phyloP scores from a whole-genome alignment of 2,329 filamentous ascomycete species.

The Xylariomycetidae sp. region DNA sequence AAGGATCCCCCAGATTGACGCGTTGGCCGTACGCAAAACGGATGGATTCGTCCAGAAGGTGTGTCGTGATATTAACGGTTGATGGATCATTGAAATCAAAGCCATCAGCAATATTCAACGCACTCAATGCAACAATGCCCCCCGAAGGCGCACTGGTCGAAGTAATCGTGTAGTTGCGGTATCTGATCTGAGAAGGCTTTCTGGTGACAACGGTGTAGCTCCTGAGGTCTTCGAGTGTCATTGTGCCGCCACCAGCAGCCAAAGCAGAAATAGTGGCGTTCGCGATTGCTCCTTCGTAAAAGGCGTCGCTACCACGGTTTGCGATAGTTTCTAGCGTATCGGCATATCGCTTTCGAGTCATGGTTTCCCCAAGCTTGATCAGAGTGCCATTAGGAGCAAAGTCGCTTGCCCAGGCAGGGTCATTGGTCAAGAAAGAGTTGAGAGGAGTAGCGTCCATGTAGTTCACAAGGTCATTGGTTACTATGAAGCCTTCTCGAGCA shows the following conservation, averaged over 20 bases:
- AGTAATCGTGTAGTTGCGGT: constrained; percentile 65
- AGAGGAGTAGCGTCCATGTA: constrained; percentile 54
- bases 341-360: constrained; percentile 48
- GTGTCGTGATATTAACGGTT: constrained; percentile 57
- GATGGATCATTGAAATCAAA: constrained; percentile 58
- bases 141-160: constrained; percentile 65
- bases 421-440: constrained; percentile 58
- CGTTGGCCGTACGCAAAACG: constrained; percentile 75
- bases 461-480: constrained; percentile 59
- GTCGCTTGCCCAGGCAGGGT: constrained; percentile 74
- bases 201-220: constrained; percentile 66
- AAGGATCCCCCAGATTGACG: constrained; percentile 67
- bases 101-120: constrained; percentile 67
- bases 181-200: constrained; percentile 53
- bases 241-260: constrained; percentile 60
- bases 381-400: constrained; percentile 53
- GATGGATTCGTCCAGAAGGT: constrained; percentile 77
- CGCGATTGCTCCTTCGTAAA: constrained; percentile 38
- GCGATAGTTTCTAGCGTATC: constrained; percentile 46
- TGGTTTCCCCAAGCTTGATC: constrained; percentile 28
- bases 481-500: constrained; percentile 65
- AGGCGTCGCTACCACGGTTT: constrained; percentile 28
- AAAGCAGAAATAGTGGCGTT: constrained; percentile 52
- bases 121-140: constrained; percentile 63
- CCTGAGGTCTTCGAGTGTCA: constrained; percentile 73